Conservation (phyloP, 1,284 basidiomycete genomes). For the Leccinum variabile region DNA sequence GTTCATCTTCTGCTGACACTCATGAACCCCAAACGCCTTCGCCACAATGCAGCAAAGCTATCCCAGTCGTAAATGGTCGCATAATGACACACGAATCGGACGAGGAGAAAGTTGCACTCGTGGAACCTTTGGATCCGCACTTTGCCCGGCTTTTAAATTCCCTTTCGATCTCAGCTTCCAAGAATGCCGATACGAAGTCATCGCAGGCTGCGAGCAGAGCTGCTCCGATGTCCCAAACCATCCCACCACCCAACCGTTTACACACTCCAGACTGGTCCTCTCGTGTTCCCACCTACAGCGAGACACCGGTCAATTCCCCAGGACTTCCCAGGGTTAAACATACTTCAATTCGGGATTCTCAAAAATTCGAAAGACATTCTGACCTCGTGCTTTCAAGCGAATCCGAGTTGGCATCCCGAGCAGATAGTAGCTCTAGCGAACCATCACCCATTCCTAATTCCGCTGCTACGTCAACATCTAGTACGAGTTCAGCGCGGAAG, state of each 20-base stretch:
- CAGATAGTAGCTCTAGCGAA: conserved; percentile 8
- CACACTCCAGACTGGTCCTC: conserved; percentile 37
- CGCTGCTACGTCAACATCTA: conserved; percentile 11
- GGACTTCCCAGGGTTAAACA: conserved; percentile 11
- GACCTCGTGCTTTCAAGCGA: conserved; percentile 12
- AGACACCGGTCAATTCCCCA: conserved; percentile 9
- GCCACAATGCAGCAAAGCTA: conserved; percentile 49
- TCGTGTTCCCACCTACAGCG: conserved; percentile 29
- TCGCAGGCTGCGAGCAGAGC: conserved; percentile 1
- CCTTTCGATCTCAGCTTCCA: conserved; percentile 60
- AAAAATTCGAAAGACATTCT: conserved; percentile 18
- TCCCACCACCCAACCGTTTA: conserved; percentile 15
- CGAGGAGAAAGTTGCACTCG: conserved; percentile 28
- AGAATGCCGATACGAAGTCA: conserved; percentile 20
- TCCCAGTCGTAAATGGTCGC: conserved; percentile 22
- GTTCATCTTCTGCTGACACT: conserved; percentile 62
- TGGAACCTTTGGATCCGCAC: conserved; percentile 57
- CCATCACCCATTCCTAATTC: conserved; percentile 15
- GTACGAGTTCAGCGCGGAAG: conserved; percentile 23
- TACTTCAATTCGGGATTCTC: conserved; percentile 3
- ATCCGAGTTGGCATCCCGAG: conserved; percentile 27
- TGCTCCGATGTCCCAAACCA: conserved; percentile 12
- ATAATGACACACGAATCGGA: conserved; percentile 24
- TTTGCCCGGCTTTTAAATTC: conserved; percentile 66
- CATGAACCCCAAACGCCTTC: conserved; percentile 64